Percentiles rank a stretch among this genome's conserved stretches.
Conservation (phyloP, 2,329 filamentous ascomycete genomes). For the Sporothrix schenckii region DNA sequence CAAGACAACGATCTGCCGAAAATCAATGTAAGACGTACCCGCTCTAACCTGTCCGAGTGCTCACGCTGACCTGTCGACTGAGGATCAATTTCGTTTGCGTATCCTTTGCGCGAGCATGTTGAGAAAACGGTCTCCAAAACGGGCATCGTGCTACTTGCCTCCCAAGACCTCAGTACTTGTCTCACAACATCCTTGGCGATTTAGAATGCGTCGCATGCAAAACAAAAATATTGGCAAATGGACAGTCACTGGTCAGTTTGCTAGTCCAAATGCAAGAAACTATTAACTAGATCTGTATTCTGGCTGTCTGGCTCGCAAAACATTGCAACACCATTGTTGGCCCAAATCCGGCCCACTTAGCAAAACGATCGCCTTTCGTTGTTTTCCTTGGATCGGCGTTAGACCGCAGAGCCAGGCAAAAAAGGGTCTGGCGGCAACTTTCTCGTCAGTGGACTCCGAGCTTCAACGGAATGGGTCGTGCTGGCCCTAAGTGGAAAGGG, state of each 20-base stretch:
- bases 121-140: background rate
- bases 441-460: background rate
- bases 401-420: background rate
- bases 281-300: background rate
- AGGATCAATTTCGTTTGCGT: too few species aligned
- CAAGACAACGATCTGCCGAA: background rate
- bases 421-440: slow-evolving; percentile 5
- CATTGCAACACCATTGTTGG: background rate
- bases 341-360: background rate
- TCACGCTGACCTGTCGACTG: too few species aligned
- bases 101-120: background rate
- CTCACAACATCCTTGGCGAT: background rate
- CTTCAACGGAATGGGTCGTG: slow-evolving; percentile 9
- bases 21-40: too few species aligned
- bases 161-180: background rate
- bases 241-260: background rate
- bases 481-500: background rate
- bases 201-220: background rate
- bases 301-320: background rate
- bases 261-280: background rate
- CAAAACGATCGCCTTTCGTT: background rate
- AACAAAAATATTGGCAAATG: background rate
- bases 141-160: background rate
- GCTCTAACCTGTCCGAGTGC: too few species aligned
- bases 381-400: background rate